Evolutionary conservation across 2,329 filamentous ascomycete species (phyloP).

Genomic region (Tricladium varicosporioides): DNA sequence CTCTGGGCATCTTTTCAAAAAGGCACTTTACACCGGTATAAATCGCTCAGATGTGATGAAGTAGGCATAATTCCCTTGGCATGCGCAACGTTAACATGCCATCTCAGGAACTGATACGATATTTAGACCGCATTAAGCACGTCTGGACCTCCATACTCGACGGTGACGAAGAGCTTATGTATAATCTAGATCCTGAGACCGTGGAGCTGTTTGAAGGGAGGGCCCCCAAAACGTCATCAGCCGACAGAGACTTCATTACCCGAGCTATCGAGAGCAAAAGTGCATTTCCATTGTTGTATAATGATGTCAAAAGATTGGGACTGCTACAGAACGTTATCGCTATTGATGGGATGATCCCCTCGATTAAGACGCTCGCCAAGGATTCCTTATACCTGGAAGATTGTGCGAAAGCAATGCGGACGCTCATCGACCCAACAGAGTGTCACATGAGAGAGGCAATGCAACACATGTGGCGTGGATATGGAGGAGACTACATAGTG

Average conservation of each 20-base stretch:
- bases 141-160: constrained; percentile 9
- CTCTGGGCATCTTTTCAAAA: constrained; percentile 11
- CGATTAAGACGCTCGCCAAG: constrained; percentile 13
- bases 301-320: constrained; percentile 10
- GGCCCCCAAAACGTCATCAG: constrained; percentile 9
- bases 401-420: constrained; percentile 7
- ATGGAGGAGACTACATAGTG: constrained; percentile 34
- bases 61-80: constrained; percentile 8
- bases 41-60: constrained; percentile 11
- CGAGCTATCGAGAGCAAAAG: constrained; percentile 12
- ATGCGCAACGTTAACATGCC: constrained; percentile 1
- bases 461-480: constrained; percentile 36
- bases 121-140: constrained; percentile 15
- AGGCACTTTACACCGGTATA: constrained; percentile 10
- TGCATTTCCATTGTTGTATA: constrained; percentile 11
- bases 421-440: constrained; percentile 11
- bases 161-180: constrained; percentile 10
- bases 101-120: constrained; percentile 14
- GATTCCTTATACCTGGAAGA: constrained; percentile 18
- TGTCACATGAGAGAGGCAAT: constrained; percentile 28
- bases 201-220: constrained; percentile 12
- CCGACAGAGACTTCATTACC: constrained; percentile 13
- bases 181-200: constrained; percentile 15
- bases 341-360: constrained; percentile 15
- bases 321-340: constrained; percentile 13